These are phyloP conservation scores for Stramenopiles sp. DNA, from an alignment of 352 stramenopile species.

Conservation along the genomic window DNA sequence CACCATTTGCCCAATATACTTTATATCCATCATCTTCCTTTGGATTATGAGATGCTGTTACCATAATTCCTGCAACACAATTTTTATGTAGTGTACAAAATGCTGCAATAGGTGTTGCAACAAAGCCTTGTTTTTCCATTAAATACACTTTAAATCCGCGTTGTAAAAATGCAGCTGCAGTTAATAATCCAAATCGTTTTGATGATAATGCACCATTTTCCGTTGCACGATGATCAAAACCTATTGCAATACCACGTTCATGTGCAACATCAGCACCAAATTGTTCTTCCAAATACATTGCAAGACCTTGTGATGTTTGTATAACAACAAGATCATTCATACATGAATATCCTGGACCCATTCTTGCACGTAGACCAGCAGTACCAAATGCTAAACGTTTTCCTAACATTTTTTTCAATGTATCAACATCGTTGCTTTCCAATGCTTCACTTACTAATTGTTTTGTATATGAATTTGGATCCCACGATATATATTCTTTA, in stretches of 20 bases:
- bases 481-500: slow-evolving; percentile 49
- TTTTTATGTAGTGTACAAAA: slow-evolving; percentile 48
- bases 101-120: slow-evolving; percentile 74
- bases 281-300: slow-evolving; percentile 45
- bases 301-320: slow-evolving; percentile 55
- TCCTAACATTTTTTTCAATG: slow-evolving; percentile 43
- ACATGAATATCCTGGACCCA: slow-evolving; percentile 52
- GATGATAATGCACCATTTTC: no score
- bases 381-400: slow-evolving; percentile 69
- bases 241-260: slow-evolving; percentile 51
- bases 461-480: slow-evolving; percentile 52
- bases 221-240: slow-evolving; percentile 61
- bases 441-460: slow-evolving; percentile 39
- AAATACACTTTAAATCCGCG: slow-evolving; percentile 64
- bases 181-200: slow-evolving; percentile 56
- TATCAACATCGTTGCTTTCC: slow-evolving; percentile 27
- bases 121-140: slow-evolving; percentile 59
- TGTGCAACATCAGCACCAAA: slow-evolving; percentile 49
- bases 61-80: slow-evolving; percentile 65
- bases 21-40: slow-evolving; percentile 96
- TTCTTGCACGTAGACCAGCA: slow-evolving; percentile 56
- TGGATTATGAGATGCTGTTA: slow-evolving; percentile 92
- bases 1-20: slow-evolving; percentile 77
- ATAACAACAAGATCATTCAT: slow-evolving; percentile 80
- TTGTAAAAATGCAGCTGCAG: slow-evolving; percentile 47